Percentiles rank a stretch among this genome's conserved stretches.
Evolutionary conservation across 2,329 filamentous ascomycete species (phyloP).

Genomic region (Penicillium sp.): DNA sequence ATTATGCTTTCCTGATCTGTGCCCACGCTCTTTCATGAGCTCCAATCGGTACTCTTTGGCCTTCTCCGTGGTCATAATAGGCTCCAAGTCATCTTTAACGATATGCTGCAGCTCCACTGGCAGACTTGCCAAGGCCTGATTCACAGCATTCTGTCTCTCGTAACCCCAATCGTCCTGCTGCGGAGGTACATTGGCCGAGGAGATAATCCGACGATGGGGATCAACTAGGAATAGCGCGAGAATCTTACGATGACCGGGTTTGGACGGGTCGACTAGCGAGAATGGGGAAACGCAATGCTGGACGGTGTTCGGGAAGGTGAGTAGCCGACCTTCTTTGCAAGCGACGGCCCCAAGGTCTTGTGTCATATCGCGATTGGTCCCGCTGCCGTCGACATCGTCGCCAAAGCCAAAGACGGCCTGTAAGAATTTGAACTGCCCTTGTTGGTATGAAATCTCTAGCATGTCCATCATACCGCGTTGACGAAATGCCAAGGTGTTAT

Average conservation of each 20-base stretch:
- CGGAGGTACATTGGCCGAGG: slow-evolving; percentile 53
- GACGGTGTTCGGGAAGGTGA: slow-evolving; percentile 32
- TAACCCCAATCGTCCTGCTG: slow-evolving; percentile 41
- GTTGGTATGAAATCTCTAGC: slow-evolving; percentile 23
- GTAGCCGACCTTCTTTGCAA: slow-evolving; percentile 12
- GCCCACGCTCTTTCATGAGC: slow-evolving; percentile 20
- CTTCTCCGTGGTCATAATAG: slow-evolving; percentile 36
- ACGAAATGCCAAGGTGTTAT: slow-evolving; percentile 53
- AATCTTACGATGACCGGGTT: slow-evolving; percentile 58
- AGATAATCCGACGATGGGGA: slow-evolving; percentile 53
- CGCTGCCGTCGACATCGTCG: slow-evolving; percentile 21
- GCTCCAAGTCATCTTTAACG: slow-evolving; percentile 25
- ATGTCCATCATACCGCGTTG: slow-evolving; percentile 31
- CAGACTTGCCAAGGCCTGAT: not conserved
- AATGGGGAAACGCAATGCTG: slow-evolving; percentile 57
- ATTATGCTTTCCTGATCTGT: slow-evolving; percentile 3
- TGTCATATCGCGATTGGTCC: slow-evolving; percentile 3
- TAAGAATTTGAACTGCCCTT: slow-evolving; percentile 12
- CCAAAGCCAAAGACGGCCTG: slow-evolving; percentile 16
- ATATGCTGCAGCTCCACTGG: slow-evolving; percentile 26
- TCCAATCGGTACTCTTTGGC: slow-evolving; percentile 37
- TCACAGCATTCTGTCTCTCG: not conserved
- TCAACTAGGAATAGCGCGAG: slow-evolving; percentile 62
- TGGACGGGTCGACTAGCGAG: slow-evolving; percentile 49
- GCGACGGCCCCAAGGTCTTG: slow-evolving; percentile 20